Base-by-base conservation (phyloP, 768 basidiomycete species). In the Trametes cinnabarina region DNA sequence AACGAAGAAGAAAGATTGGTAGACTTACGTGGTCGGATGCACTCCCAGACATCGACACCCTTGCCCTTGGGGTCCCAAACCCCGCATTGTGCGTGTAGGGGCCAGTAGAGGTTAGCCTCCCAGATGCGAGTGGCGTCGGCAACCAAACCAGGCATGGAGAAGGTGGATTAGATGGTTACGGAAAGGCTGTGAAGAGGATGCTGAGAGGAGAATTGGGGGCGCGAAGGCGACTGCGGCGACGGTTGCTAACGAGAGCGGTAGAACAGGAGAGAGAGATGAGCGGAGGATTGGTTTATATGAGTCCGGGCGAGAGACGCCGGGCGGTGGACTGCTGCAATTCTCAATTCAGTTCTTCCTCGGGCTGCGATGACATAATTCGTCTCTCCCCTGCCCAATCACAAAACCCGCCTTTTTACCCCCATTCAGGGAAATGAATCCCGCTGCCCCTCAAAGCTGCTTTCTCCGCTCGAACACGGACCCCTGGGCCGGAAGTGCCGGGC, bases 41-140 rank as follows among this genome's bases (percentile, higher is more conserved):
- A 90, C 65, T 90, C 87, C 87, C 87, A 90, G 53, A 90, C 80
- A 55, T 88, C 85, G 40, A 90, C 88, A 25, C 85, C 82, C 39
- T 82, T 80, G 51, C 82, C 77, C 70, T 78, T 80, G 22, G 81
- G 72, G 71, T 89, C 84, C 87, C 87, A 90, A 14, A 85, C 77
- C 53, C 83, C 83, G 69, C 88, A 89, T 66, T 90, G 88, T 58
- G 82, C 82, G 68, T 81, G 78, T 42, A 84, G 62, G 22, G 77
- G 64, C 87, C 87, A 90, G 69, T 84, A 74, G 40, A 85, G 75
- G 68, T 86, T 84, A 66, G 78, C 65, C 69, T 88, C 87, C 87
- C 87, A 89, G 37, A 87, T 83, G 54, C 83, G 76, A 1, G 87
- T 89, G 22, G 85, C 83, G 65, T 85, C 84, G 66, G 77, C 79